Evolutionary conservation across 192 early-diverging fungal species (phyloP).

Genomic region (Linnemannia exigua): DNA sequence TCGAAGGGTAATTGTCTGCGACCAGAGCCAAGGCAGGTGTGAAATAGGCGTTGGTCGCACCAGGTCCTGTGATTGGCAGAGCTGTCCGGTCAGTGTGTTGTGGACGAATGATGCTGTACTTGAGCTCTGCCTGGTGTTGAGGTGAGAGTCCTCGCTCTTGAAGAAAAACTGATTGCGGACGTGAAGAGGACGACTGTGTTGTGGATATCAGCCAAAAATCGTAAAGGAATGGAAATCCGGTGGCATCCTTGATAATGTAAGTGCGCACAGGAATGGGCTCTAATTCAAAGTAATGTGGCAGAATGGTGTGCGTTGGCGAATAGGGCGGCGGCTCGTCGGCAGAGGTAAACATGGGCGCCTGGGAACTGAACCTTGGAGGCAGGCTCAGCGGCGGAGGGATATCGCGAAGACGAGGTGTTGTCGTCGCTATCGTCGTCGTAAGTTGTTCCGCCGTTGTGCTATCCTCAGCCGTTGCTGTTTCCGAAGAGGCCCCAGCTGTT

Average conservation of each 20-base stretch:
- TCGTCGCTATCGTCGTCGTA: neutral
- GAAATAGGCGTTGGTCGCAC: slow-evolving; percentile 30
- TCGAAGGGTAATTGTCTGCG: slow-evolving; percentile 25
- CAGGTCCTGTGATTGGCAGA: slow-evolving; percentile 6
- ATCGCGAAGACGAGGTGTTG: neutral
- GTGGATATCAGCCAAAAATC: slow-evolving; percentile 43
- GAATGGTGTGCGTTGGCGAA: slow-evolving; percentile 49
- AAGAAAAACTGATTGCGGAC: slow-evolving; percentile 15
- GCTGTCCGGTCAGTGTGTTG: slow-evolving; percentile 39
- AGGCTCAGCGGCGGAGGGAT: neutral
- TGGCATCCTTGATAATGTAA: slow-evolving; percentile 38
- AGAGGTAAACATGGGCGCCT: slow-evolving; percentile 5
- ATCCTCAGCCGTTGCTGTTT: neutral
- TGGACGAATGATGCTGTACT: slow-evolving; percentile 47
- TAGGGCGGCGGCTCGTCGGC: slow-evolving; percentile 44
- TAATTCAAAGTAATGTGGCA: slow-evolving; percentile 48
- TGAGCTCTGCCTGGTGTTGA: slow-evolving; percentile 30
- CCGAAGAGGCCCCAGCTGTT: neutral
- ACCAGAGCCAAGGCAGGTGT: slow-evolving; percentile 38
- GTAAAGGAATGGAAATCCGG: slow-evolving; percentile 23
- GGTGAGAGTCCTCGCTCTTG: slow-evolving; percentile 28
- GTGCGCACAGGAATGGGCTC: slow-evolving; percentile 46
- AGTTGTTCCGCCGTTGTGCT: no score
- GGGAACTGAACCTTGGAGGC: neutral
- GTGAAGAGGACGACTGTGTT: slow-evolving; percentile 14